Evolutionary conservation across 1,284 basidiomycete genomes (phyloP).

Genomic region (Boletus sp.): DNA sequence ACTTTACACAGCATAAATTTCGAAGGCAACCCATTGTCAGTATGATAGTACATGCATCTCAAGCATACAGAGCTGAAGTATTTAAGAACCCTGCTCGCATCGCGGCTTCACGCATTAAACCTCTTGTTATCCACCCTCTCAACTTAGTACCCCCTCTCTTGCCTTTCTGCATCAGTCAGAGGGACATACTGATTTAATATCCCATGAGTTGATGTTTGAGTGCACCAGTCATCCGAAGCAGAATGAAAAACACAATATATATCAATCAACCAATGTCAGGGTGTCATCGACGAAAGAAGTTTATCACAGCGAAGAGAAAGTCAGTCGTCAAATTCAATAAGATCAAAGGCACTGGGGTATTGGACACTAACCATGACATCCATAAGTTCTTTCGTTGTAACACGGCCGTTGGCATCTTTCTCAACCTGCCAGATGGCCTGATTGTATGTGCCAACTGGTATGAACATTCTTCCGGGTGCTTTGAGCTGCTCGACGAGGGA

Average conservation of each 20-base stretch:
- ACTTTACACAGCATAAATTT: no score
- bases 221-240: neutral
- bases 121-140: no score
- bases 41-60: no score
- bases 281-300: no score
- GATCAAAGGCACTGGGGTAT: slow-evolving; percentile 10
- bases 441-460: slow-evolving; percentile 72
- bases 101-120: no score
- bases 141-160: slow-evolving; percentile 23
- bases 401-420: slow-evolving; percentile 70
- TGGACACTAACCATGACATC: slow-evolving; percentile 66
- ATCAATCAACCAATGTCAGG: no score
- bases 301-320: neutral
- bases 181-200: slow-evolving; percentile 26
- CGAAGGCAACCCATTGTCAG: no score
- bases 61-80: no score
- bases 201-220: neutral
- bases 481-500: slow-evolving; percentile 80
- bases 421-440: slow-evolving; percentile 77
- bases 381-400: slow-evolving; percentile 70
- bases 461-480: slow-evolving; percentile 86
- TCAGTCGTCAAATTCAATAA: slow-evolving; percentile 16
- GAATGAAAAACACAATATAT: neutral
- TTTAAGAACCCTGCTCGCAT: no score
- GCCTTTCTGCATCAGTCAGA: slow-evolving; percentile 27